These are phyloP conservation scores for Lineolata rhizophorae DNA, from an alignment of 495 filamentous ascomycete genomes.

Conservation along the genomic window DNA sequence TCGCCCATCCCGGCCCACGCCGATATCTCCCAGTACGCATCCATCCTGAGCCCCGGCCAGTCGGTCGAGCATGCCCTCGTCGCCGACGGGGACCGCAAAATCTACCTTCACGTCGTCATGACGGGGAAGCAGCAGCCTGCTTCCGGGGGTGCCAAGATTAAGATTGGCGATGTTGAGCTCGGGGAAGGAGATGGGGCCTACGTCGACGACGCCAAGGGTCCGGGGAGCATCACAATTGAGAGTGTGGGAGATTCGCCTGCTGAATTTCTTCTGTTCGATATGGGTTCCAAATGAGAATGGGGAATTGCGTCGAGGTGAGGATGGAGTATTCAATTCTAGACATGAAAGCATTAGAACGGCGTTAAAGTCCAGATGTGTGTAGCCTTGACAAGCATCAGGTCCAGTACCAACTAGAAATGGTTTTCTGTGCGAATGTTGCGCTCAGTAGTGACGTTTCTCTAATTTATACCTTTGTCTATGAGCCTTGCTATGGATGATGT, in stretches of 20 bases:
- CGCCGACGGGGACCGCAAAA: slow-evolving; percentile 41
- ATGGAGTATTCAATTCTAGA: too few relatives aligned
- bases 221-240: slow-evolving; percentile 15
- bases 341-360: too few relatives aligned
- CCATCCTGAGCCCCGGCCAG: slow-evolving; percentile 27
- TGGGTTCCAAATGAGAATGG: too few relatives aligned
- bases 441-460: too few relatives aligned
- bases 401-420: too few relatives aligned
- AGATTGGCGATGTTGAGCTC: slow-evolving; percentile 38
- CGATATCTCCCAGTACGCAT: slow-evolving; percentile 56
- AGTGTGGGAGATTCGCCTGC: slow-evolving; percentile 16
- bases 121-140: slow-evolving; percentile 25
- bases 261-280: slow-evolving; percentile 21
- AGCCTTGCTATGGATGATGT: too few relatives aligned
- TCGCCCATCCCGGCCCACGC: slow-evolving; percentile 56
- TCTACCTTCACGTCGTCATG: slow-evolving; percentile 60
- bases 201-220: slow-evolving; percentile 20
- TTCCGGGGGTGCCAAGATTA: slow-evolving; percentile 42
- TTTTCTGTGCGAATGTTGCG: too few relatives aligned
- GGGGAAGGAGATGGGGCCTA: slow-evolving; percentile 58
- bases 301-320: too few relatives aligned
- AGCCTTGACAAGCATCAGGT: too few relatives aligned
- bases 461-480: too few relatives aligned
- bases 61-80: slow-evolving; percentile 28
- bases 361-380: too few relatives aligned